Percentiles rank a stretch among this genome's conserved stretches.
These are phyloP conservation scores for Helichrysum umbraculigerum DNA, from an alignment of 129 eudicot species.

Conservation along the genomic window DNA sequence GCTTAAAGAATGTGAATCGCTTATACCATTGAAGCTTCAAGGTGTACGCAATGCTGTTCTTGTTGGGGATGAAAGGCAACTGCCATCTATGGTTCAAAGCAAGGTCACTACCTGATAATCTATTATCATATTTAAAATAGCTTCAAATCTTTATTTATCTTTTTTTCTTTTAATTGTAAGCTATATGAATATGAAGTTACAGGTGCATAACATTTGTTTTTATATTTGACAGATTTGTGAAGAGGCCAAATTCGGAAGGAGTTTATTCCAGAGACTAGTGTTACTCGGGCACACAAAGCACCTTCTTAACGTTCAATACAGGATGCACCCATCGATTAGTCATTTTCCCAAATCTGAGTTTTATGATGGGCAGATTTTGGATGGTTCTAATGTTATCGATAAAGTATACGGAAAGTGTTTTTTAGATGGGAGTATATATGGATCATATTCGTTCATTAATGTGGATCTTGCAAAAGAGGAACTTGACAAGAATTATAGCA, in stretches of 20 bases:
- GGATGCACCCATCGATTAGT: constrained; percentile 44
- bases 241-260: constrained; percentile 74
- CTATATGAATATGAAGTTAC: constrained; percentile 32
- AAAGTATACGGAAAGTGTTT: constrained; percentile 25
- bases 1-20: constrained; percentile 66
- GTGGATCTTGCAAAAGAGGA: constrained; percentile 49
- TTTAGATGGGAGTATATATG: constrained; percentile 42
- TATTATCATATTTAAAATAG: not conserved
- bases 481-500: constrained; percentile 35
- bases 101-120: constrained; percentile 34
- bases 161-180: too few relatives aligned
- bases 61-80: constrained; percentile 66
- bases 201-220: constrained; percentile 18
- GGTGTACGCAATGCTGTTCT: constrained; percentile 50
- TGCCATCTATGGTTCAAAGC: constrained; percentile 68
- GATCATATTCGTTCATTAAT: constrained; percentile 58
- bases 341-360: constrained; percentile 67
- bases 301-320: constrained; percentile 70
- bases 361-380: constrained; percentile 47
- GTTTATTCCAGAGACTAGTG: constrained; percentile 66
- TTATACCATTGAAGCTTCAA: constrained; percentile 52
- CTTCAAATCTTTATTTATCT: not conserved
- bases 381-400: constrained; percentile 53
- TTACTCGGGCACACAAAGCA: constrained; percentile 61
- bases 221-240: constrained; percentile 41